Evolutionary conservation across 805 yeast species (phyloP), one percentile per base, ranked within the genome.

Genomic region (Clavispora santaluciae): DNA sequence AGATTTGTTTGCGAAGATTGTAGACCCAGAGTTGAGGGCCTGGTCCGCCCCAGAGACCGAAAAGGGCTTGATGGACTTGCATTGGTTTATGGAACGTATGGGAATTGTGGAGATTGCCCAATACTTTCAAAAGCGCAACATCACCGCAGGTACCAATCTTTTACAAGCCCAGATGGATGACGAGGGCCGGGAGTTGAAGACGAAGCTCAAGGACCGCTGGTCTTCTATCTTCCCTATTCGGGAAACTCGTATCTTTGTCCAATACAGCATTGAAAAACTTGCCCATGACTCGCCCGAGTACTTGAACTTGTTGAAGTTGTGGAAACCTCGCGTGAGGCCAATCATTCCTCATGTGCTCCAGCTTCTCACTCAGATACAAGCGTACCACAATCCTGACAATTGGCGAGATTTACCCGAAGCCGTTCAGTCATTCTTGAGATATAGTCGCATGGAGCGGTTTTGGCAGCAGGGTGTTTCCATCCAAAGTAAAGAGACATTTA

Each of bases 381-480:
- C 96, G 0, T 93, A 90, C 56, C 96, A 89, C 59, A 86, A 93
- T 55, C 96, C 98, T 0, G 83, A 73, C 10, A 91, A 91, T 60
- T 91, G 99, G 98, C 70, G 70, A 11, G 86, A 79, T 29, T 69
- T 93, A 36, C 98, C 99, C 0, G 75, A 75, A 2, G 95, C 88
- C 42, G 98, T 93, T 1, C 96, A 87, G 59, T 73, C 91, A 1
- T 91, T 95, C 68, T 96, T 91, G n/a, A 76, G 78, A 49, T 83
- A 87, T 53, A 83, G 95, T 45, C 84, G 95, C 37, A 80, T 83
- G 58, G 99, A 93, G 66, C 73, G 98, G 54, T 93, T 93, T 60
- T 93, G 99, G 99, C 98, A 95, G 57, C 95, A 89, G 45, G 99
- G 99, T 13, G 95, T 95, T 17, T 86, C 96, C 1, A 85, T 86